Evolutionary conservation across 371 early-diverging fungal genomes (phyloP).

Genomic region (Mucor plumbeus): DNA sequence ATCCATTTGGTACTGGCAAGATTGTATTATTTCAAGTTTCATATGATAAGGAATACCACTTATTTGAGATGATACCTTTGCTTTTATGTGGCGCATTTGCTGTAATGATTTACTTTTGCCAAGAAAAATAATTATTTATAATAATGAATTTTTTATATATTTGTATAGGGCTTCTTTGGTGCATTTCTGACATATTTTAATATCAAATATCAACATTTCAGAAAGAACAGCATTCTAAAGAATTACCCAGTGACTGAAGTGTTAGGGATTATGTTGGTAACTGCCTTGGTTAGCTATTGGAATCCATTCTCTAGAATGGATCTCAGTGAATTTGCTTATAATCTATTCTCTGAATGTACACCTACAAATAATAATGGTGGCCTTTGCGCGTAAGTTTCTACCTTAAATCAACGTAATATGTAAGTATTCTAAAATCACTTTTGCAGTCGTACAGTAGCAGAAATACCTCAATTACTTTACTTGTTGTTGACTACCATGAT

Average conservation of each 20-base stretch:
- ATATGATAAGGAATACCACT: conserved; percentile 85
- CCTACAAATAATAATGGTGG: conserved; percentile 59
- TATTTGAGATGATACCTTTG: conserved; percentile 88
- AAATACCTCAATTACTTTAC: conserved; percentile 47
- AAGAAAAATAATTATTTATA: too few species aligned
- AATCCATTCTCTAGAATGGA: conserved; percentile 77
- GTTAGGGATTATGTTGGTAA: conserved; percentile 69
- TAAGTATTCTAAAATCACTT: neutral
- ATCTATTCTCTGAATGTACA: conserved; percentile 86
- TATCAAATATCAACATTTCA: conserved; percentile 64
- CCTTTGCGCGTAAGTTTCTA: conserved; percentile 63
- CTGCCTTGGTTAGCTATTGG: conserved; percentile 75
- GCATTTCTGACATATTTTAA: conserved; percentile 79
- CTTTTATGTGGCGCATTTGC: conserved; percentile 83
- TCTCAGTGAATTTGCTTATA: conserved; percentile 77
- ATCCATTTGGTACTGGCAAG: conserved; percentile 91
- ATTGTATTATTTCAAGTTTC: conserved; percentile 90
- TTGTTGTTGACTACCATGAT: conserved; percentile 67
- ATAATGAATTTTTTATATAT: too few species aligned
- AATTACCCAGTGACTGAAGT: conserved; percentile 75
- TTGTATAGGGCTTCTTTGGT: conserved; percentile 82
- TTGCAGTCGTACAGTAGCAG: conserved; percentile 36
- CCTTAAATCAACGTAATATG: neutral
- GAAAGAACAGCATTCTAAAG: conserved; percentile 57
- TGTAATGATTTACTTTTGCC: conserved; percentile 35